phyloP scores from a whole-genome alignment of 768 basidiomycete genomes.

The Kwoniella bestiolae region DNA sequence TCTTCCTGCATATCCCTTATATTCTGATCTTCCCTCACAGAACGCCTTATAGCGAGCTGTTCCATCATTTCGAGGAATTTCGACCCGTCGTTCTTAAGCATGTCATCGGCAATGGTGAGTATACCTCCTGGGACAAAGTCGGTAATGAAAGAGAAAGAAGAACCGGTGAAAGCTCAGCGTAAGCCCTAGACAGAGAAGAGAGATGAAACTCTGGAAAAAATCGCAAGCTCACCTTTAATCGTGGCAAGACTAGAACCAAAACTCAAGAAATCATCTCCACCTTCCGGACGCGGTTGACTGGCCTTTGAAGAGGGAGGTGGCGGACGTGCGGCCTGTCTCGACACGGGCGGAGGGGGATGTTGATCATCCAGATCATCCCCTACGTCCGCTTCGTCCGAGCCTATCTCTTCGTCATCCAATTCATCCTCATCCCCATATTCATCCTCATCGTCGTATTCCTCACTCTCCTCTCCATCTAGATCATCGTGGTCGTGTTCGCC shows the following conservation, averaged over 20 bases:
- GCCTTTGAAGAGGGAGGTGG: constrained; percentile 33
- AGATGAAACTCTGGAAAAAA: not conserved
- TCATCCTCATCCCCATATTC: constrained; percentile 51
- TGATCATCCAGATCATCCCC: constrained; percentile 68
- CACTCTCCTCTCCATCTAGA: constrained; percentile 61
- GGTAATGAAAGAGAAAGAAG: constrained; percentile 27
- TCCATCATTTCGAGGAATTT: constrained; percentile 99
- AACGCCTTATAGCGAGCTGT: constrained; percentile 89
- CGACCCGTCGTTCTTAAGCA: constrained; percentile 96
- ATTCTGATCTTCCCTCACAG: constrained; percentile 81
- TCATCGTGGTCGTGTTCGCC: constrained; percentile 36
- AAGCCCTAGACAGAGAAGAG: constrained; percentile 29
- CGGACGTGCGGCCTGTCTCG: constrained; percentile 27
- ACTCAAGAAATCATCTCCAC: constrained; percentile 71
- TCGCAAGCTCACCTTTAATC: constrained; percentile 62
- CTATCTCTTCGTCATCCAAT: constrained; percentile 48
- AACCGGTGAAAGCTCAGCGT: constrained; percentile 49
- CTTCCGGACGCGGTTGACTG: constrained; percentile 34
- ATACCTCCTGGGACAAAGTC: constrained; percentile 73
- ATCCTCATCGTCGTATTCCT: constrained; percentile 59
- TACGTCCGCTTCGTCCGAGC: constrained; percentile 42
- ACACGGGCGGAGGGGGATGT: constrained; percentile 58
- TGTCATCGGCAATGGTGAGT: constrained; percentile 96
- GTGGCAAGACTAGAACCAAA: constrained; percentile 77
- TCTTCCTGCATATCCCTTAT: constrained; percentile 68